Evolutionary conservation across 2,329 filamentous ascomycete species (phyloP), one percentile per base, ranked within the genome.

Genomic region (Pestalotiopsis sp.): DNA sequence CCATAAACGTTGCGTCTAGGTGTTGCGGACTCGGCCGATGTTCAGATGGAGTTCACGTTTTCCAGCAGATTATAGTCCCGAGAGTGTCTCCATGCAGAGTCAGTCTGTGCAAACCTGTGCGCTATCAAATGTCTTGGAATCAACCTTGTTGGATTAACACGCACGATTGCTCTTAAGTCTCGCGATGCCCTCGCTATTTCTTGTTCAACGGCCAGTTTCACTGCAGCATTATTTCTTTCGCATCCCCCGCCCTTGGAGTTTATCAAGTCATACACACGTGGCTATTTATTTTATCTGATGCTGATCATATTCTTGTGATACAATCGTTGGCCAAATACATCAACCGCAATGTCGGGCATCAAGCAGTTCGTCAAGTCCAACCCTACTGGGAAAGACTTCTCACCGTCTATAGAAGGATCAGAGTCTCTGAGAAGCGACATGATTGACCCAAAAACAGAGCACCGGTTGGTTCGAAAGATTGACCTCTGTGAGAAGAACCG

Each of bases 381-480:
- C 9, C 20, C 57, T 9, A 4, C 44, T 17, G 20, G n/a, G 17
- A 52, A 52, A 52, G 44, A 48, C 17, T 40, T 35, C 22, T 44
- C 60, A 40, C 17, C 44, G 10, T 55, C 57, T 4, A 60, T 38
- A 20, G 24, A 66, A 24, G 63, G 6, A 20, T 65, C 24, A 17
- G 39, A 24, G 22, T 55, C 63, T 48, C 30, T 24, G n/a, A 24
- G 14, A 20, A 65, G 20, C 44, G 48, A 65, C 26, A 56, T 73
- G 30, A 77, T 80, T 44, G 77, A 81, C 66, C 71, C 73, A 61
- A 68, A 70, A 55, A 77, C 76, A 38, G 80, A 81, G 73, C 73
- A 74, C 13, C 77, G 72, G 57, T 76, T 83, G 2, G 68, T 82
- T 14, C 71, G 72, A 68, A 84, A 83, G 75, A 77, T 82, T 39